phyloP scores from a whole-genome alignment of 1,284 basidiomycete genomes.

The Cystobasidium sp. region DNA sequence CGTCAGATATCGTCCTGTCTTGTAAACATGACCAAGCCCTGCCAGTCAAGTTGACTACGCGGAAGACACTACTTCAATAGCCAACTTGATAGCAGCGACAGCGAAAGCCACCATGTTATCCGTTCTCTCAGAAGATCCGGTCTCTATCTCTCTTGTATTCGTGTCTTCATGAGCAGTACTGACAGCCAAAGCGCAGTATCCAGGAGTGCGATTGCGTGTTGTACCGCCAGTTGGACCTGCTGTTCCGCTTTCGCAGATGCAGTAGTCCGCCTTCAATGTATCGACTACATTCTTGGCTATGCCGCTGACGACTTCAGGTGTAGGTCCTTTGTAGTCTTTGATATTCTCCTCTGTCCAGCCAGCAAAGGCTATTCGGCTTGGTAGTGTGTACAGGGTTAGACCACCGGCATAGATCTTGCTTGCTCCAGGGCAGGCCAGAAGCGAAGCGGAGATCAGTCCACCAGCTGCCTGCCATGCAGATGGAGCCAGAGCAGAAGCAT shows the following conservation, averaged over 20 bases:
- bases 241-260: slow-evolving; percentile 42
- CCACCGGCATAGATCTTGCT: slow-evolving; percentile 43
- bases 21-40: too few relatives aligned
- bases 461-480: slow-evolving; percentile 30
- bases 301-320: slow-evolving; percentile 34
- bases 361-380: slow-evolving; percentile 36
- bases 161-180: neutral
- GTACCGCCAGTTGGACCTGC: slow-evolving; percentile 42
- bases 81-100: slow-evolving; percentile 20
- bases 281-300: slow-evolving; percentile 31
- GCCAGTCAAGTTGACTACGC: neutral
- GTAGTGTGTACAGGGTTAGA: slow-evolving; percentile 39
- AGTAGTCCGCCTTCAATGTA: slow-evolving; percentile 36
- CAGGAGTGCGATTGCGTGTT: slow-evolving; percentile 35
- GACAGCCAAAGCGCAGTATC: slow-evolving; percentile 43
- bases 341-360: slow-evolving; percentile 44
- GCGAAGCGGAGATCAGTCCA: slow-evolving; percentile 29
- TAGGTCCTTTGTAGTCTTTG: slow-evolving; percentile 42
- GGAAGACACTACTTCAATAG: slow-evolving; percentile 9
- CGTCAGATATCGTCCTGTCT: too few relatives aligned
- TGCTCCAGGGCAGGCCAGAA: slow-evolving; percentile 42
- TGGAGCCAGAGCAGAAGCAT: neutral
- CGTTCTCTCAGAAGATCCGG: slow-evolving; percentile 25
- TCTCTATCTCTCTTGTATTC: slow-evolving; percentile 21
- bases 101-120: slow-evolving; percentile 45